Base-by-base conservation (phyloP, 768 basidiomycete genomes). In the Lentinula raphanica region DNA sequence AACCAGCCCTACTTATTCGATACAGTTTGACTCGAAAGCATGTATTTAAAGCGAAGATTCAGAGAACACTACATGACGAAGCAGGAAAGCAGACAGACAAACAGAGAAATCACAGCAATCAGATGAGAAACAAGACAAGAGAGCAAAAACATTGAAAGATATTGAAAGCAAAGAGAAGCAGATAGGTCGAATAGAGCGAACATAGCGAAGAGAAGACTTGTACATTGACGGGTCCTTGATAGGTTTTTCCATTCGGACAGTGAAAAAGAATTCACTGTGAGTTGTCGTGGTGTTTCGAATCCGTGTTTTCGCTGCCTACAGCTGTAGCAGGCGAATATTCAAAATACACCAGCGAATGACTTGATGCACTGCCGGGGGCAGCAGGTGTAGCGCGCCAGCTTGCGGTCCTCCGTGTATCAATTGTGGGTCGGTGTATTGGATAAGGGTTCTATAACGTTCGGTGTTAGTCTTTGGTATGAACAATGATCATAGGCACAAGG, bases 321-420 rank as follows among this genome's bases (percentile, higher is more conserved):
- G 29, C 28, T 1, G 49, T 35, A 11, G 27, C 54, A 11, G 38
- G 25, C 42, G 54, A 44, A 54, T 54, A 32, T n/a, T 44, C 45
- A 19, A 42, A 54, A 27, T 44, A 35, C 49, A 45, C 23, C 19
- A 59, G 31, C n/a, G 49, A 29, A 17, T 59, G 46, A 15, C 42
- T 53, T 4, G 59, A 46, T 28, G 45, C 28, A 48, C 29, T 44
- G 19, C 44, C 51, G 17, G 58, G 21, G 11, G 23, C 48, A 21
- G 32, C 35, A 12, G 58, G 15, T 12, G 45, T 45, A 32, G 53
- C 29, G 6, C 54, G 39, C 59, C 59, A 68, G 63, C 71, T 72
- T 13, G 65, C 67, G 21, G 67, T 63, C 36, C 71, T 64, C 23
- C 71, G 66, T 55, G 60, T 53, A 29, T 68, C 67, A 11, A 58